A percentile compares a stretch with the other conserved stretches of the same genome.
These are phyloP conservation scores for Trichoderma gracile DNA, from an alignment of 2,329 filamentous ascomycete genomes.

Conservation along the genomic window DNA sequence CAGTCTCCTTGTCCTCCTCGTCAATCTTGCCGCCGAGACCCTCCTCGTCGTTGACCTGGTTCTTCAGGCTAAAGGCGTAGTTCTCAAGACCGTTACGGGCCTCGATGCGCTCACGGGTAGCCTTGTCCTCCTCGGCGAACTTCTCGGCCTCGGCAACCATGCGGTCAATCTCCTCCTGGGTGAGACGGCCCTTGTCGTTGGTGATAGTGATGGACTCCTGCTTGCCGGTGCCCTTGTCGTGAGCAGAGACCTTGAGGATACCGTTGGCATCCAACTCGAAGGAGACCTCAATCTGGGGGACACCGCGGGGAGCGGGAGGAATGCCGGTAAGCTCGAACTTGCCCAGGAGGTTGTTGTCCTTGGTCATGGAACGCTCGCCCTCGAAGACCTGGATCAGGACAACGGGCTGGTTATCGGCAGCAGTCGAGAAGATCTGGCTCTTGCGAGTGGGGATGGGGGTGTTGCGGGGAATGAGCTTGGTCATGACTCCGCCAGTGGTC, in stretches of 20 bases:
- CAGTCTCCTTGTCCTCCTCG: slow-evolving; percentile 96
- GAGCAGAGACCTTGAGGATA: slow-evolving; percentile 93
- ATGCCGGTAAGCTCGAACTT: slow-evolving; percentile 98
- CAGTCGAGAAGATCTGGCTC: slow-evolving; percentile 96
- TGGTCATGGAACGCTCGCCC: slow-evolving; percentile 90
- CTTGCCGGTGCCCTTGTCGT: slow-evolving; percentile 98
- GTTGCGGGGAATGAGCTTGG: slow-evolving; percentile 92
- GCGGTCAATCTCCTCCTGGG: slow-evolving; percentile 95
- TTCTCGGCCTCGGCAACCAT: slow-evolving; percentile 99
- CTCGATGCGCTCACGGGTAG: slow-evolving; percentile 94
- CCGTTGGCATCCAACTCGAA: slow-evolving; percentile 98
- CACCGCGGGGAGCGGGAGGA: slow-evolving; percentile 89
- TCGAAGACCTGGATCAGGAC: slow-evolving; percentile 95
- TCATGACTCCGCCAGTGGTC: slow-evolving; percentile 97
- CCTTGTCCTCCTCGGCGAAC: slow-evolving; percentile 99
- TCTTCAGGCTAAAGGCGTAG: slow-evolving; percentile 98
- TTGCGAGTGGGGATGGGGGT: slow-evolving; percentile 94
- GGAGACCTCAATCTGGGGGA: slow-evolving; percentile 96
- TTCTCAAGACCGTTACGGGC: slow-evolving; percentile 96
- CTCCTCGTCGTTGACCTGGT: slow-evolving; percentile 96
- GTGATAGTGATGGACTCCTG: slow-evolving; percentile 97
- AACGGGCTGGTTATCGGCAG: slow-evolving; percentile 93
- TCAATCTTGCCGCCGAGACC: slow-evolving; percentile 98
- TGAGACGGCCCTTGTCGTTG: slow-evolving; percentile 98
- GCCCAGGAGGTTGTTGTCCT: slow-evolving; percentile 95